Conservation (phyloP, 345 rosid genomes). For the Turritis glabra region DNA sequence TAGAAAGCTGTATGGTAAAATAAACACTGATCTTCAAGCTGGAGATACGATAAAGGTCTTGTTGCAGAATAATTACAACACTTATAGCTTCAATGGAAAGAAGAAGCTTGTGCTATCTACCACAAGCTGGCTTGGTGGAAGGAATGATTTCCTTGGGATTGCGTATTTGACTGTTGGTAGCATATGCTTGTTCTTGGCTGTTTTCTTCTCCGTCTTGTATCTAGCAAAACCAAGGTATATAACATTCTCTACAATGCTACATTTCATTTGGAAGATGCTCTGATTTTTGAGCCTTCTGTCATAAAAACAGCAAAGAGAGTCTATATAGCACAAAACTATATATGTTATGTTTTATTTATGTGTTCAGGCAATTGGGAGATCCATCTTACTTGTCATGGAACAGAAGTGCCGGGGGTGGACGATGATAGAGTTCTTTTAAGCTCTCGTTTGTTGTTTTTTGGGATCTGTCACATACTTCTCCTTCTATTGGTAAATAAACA, state of each 20-base stretch:
- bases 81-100: conserved; percentile 83
- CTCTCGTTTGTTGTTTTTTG: not conserved
- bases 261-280: not conserved
- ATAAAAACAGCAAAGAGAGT: not conserved
- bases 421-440: conserved; percentile 14
- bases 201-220: conserved; percentile 69
- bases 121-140: conserved; percentile 83
- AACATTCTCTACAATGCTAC: not conserved
- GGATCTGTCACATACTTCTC: not conserved
- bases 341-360: not conserved
- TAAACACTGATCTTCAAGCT: conserved; percentile 64
- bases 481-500: not conserved
- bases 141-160: conserved; percentile 59
- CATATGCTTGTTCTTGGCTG: conserved; percentile 74
- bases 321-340: not conserved
- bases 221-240: conserved; percentile 77
- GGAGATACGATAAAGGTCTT: conserved; percentile 55
- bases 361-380: conserved; percentile 80
- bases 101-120: conserved; percentile 93
- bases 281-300: not conserved
- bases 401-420: conserved; percentile 63
- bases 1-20: conserved; percentile 87
- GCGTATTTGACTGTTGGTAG: conserved; percentile 87
- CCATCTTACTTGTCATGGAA: conserved; percentile 90
- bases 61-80: conserved; percentile 68